Conservation (phyloP, 768 basidiomycete genomes). For the Podaxis mareebaensis region DNA sequence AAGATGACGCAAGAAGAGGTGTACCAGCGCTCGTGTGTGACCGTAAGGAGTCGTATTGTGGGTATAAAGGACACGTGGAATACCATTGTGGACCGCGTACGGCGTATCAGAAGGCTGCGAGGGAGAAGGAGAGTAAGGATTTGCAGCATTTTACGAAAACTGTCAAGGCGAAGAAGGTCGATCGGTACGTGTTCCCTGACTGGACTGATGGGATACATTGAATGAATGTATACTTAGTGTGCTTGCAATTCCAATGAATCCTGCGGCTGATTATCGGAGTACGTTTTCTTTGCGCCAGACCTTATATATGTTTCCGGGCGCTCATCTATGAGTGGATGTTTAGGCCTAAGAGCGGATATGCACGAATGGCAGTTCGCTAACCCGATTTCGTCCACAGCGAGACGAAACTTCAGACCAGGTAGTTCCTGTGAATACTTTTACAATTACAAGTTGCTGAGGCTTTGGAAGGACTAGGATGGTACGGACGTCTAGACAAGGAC, state of each 20-base stretch:
- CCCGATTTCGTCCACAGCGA: slow-evolving; percentile 59
- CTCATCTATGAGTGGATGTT: neutral
- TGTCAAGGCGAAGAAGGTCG: slow-evolving; percentile 50
- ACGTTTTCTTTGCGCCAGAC: slow-evolving; percentile 15
- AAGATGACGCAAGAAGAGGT: slow-evolving; percentile 20
- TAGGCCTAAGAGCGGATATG: slow-evolving; percentile 45
- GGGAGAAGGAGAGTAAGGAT: slow-evolving; percentile 44
- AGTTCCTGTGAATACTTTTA: slow-evolving; percentile 7
- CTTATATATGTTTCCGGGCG: neutral
- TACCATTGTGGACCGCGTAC: slow-evolving; percentile 40
- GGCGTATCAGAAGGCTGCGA: slow-evolving; percentile 47
- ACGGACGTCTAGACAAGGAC: slow-evolving; percentile 57
- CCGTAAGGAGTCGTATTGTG: slow-evolving; percentile 33
- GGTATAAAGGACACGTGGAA: slow-evolving; percentile 30
- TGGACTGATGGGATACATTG: neutral
- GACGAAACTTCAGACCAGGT: slow-evolving; percentile 53
- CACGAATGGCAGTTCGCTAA: slow-evolving; percentile 64
- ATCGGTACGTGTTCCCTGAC: slow-evolving; percentile 47
- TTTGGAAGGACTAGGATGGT: slow-evolving; percentile 34
- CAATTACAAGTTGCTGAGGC: neutral
- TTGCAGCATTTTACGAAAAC: slow-evolving; percentile 71
- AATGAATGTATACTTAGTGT: slow-evolving; percentile 40
- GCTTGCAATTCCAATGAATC: slow-evolving; percentile 53
- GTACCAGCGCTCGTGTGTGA: slow-evolving; percentile 41
- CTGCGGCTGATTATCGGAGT: slow-evolving; percentile 71